Conservation (phyloP, 2,329 filamentous ascomycete genomes). For the Grosmannia serpens region DNA sequence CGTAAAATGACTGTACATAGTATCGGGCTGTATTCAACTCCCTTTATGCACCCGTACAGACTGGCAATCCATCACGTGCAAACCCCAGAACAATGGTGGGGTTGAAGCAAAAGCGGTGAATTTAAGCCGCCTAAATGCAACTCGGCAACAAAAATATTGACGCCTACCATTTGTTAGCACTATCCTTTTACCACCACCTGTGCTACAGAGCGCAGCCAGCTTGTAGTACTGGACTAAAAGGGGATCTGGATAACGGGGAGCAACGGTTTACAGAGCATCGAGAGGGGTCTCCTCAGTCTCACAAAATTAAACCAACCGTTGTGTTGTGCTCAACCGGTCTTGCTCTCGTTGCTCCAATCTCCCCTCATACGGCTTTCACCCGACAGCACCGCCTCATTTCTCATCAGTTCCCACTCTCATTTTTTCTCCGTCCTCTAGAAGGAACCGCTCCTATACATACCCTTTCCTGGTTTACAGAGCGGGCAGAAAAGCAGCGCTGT, state of each 20-base stretch:
- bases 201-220: not conserved
- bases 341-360: not conserved
- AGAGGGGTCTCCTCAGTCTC: not conserved
- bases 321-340: not conserved
- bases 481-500: not conserved
- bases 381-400: not conserved
- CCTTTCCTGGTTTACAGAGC: not conserved
- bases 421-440: not conserved
- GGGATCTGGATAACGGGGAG: not conserved
- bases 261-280: not conserved
- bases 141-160: not conserved
- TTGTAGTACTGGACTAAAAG: not conserved
- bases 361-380: not conserved
- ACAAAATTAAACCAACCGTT: not conserved
- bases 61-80: not conserved
- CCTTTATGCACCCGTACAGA: not conserved
- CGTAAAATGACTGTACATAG: too few relatives aligned
- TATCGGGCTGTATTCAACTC: not conserved
- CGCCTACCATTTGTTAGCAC: not conserved
- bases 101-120: slow-evolving; percentile 1
- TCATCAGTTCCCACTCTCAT: not conserved
- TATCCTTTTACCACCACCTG: not conserved
- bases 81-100: not conserved
- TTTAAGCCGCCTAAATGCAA: not conserved
- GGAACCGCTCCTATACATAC: not conserved